Conservation (phyloP, 495 filamentous ascomycete genomes). For the Xylaria telfairii region DNA sequence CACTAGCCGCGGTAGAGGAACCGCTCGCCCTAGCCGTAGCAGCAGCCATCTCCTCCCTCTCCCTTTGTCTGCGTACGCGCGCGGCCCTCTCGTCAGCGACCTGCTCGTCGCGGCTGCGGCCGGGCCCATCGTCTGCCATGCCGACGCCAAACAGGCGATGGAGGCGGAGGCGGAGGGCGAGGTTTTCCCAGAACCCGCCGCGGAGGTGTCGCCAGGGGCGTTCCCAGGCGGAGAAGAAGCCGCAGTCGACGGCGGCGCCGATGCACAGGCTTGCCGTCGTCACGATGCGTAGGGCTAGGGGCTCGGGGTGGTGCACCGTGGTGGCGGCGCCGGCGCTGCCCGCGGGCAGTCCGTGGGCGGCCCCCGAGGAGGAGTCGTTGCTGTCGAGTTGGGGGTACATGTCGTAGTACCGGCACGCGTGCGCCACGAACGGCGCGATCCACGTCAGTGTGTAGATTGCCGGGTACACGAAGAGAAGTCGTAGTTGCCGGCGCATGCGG, state of each 20-base stretch:
- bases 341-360: too few relatives aligned
- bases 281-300: conserved; percentile 60
- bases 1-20: background rate
- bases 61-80: conserved; percentile 48
- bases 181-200: conserved; percentile 49
- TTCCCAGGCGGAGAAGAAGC: conserved; percentile 69
- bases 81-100: conserved; percentile 51
- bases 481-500: conserved; percentile 68
- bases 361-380: too few relatives aligned
- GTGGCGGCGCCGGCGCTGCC: too few relatives aligned
- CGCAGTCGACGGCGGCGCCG: conserved; percentile 71
- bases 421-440: conserved; percentile 70
- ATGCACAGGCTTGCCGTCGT: conserved; percentile 60
- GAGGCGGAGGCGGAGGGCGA: conserved; percentile 29
- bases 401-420: conserved; percentile 66
- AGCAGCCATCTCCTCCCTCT: conserved; percentile 31
- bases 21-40: background rate
- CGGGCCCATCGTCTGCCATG: conserved; percentile 28
- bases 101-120: conserved; percentile 54
- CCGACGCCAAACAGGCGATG: conserved; percentile 18
- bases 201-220: conserved; percentile 70
- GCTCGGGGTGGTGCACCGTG: conserved; percentile 31
- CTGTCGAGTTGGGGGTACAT: conserved; percentile 32
- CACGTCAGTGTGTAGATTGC: conserved; percentile 73
- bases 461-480: conserved; percentile 75